Percentiles rank a stretch among this genome's conserved stretches.
Evolutionary conservation across 495 filamentous ascomycete genomes (phyloP).

Genomic region (Daldinia bambusicola): DNA sequence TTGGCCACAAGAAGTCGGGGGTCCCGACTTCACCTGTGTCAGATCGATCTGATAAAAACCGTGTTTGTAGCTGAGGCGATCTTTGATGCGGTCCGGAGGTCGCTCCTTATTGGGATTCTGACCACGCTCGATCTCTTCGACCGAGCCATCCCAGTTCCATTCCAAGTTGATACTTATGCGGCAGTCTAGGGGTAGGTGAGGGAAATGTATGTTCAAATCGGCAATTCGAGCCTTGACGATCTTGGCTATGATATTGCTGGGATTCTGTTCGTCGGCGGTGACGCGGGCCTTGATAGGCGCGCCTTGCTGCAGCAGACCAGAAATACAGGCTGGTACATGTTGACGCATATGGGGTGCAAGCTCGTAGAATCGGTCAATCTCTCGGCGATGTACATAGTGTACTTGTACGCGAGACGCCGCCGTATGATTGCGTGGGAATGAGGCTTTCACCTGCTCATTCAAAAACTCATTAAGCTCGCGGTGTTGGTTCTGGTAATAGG

Average conservation of each 20-base stretch:
- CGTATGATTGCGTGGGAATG: constrained; percentile 58
- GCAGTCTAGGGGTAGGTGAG: constrained; percentile 78
- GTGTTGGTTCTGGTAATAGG: constrained; percentile 72
- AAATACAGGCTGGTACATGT: constrained; percentile 57
- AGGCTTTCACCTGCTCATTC: constrained; percentile 70
- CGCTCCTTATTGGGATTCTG: constrained; percentile 55
- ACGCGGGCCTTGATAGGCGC: constrained; percentile 78
- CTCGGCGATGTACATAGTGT: constrained; percentile 80
- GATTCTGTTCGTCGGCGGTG: constrained; percentile 79
- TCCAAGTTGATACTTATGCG: constrained; percentile 91
- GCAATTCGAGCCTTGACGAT: constrained; percentile 91
- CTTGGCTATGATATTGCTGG: constrained; percentile 75
- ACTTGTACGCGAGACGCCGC: constrained; percentile 68
- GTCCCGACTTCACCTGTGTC: constrained; percentile 75
- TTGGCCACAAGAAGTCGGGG: constrained; percentile 43
- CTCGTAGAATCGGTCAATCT: constrained; percentile 84
- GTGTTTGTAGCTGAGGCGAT: constrained; percentile 88
- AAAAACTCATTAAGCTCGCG: constrained; percentile 79
- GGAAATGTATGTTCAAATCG: constrained; percentile 82
- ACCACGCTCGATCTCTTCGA: constrained; percentile 61
- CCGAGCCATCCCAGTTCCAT: constrained; percentile 80
- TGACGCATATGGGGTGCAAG: constrained; percentile 66
- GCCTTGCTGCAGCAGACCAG: constrained; percentile 62
- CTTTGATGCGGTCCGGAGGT: constrained; percentile 76
- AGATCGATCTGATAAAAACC: constrained; percentile 86